Evolutionary conservation across 2,329 filamentous ascomycete genomes (phyloP), one percentile per base, ranked within the genome.

Genomic region (Claviceps sp.): DNA sequence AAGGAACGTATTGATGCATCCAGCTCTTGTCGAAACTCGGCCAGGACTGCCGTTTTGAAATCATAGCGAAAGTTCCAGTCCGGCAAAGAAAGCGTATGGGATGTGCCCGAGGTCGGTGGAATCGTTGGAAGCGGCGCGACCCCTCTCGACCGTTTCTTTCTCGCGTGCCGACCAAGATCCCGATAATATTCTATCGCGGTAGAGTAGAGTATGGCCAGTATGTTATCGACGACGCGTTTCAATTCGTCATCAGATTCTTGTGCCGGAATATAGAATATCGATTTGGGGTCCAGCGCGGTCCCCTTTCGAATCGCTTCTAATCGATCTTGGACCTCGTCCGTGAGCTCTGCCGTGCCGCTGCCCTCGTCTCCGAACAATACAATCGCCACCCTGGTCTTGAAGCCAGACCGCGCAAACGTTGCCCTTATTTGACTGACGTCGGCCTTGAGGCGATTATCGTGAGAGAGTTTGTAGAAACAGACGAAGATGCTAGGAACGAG

Each of bases 31-130:
- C 93, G 81, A 58, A 95, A 96, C 63, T 97, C 91, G 30, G 90
- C 88, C 62, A 97, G 87, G 0, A 95, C 75, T 6, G 85, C 91
- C 17, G 90, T 77, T 65, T 98, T 98, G 71, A 95, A 89, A 62
- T 98, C 91, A 67, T 96, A 96, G 16, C 91, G 84, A 50, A 94
- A 84, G 61, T 89, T 89, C 93, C 91, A 98, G 3, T 88, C 90
- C 43, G 89, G 82, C 10, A 84, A 73, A 1, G 89, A 87, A n/a
- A 96, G 69, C 0, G 86, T 88, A 61, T 93, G 87, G 1, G 89
- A 94, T 1, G 88, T 94, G 30, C 87, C 88, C 19, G 78, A 82
- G 0, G 87, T 91, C 1, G 89, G 88, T 4, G 89, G 87, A 37
- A 88, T 77, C 6, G 89, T 91, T 3, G 90, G 89, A 47, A 85